Conservation (phyloP, 345 rosid genomes). For the Bruguiera parviflora region DNA sequence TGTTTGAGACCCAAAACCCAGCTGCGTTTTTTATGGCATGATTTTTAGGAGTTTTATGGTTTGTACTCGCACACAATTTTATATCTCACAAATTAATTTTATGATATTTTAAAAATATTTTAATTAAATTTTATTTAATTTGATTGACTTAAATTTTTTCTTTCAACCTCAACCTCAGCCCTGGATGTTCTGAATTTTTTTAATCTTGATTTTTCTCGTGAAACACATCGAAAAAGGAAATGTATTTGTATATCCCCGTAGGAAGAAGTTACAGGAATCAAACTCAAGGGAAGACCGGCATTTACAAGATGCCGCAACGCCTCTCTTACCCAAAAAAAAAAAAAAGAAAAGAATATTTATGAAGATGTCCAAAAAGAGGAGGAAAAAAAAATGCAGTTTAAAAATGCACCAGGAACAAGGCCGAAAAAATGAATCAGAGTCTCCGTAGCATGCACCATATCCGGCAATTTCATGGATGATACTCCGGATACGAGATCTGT, state of each 20-base stretch:
- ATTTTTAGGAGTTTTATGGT: no score
- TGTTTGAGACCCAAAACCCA: no score
- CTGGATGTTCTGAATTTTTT: no score
- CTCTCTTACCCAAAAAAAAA: neutral
- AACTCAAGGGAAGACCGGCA: constrained; percentile 15
- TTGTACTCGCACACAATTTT: no score
- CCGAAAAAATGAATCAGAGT: neutral
- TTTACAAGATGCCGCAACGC: constrained; percentile 18
- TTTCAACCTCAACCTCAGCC: no score
- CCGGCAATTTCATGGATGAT: constrained; percentile 29
- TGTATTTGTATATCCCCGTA: neutral
- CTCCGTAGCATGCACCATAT: neutral
- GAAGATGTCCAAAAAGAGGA: neutral
- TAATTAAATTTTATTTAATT: no score
- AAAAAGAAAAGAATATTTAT: neutral
- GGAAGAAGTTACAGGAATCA: constrained; percentile 2
- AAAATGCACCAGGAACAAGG: neutral
- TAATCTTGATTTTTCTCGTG: no score
- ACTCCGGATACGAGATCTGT: constrained; percentile 59
- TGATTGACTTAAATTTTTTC: no score
- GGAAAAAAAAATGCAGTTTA: neutral
- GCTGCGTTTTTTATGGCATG: no score
- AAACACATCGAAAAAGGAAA: no score
- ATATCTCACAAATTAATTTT: no score
- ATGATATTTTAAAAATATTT: no score